Percentiles rank a stretch among this genome's conserved stretches.
Conservation (phyloP, 1,139 yeast genomes). For the Geotrichum candidum region DNA sequence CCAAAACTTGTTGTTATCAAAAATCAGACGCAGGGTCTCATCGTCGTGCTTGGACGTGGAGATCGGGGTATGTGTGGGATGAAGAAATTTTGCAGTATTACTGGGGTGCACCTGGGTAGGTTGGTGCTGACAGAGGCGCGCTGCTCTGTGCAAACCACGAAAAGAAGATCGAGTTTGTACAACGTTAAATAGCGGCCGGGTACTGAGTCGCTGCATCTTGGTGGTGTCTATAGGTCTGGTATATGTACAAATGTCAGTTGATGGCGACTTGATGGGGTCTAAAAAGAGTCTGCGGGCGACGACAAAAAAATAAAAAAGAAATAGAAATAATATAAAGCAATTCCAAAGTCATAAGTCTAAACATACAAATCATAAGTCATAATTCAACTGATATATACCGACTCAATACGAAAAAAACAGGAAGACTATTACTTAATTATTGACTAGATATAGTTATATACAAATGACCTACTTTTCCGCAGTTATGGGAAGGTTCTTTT, state of each 20-base stretch:
- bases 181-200: not conserved
- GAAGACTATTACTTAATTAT: not conserved
- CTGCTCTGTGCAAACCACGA: not conserved
- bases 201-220: not conserved
- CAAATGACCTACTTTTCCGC: not conserved
- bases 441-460: not conserved
- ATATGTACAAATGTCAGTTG: not conserved
- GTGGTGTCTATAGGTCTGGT: not conserved
- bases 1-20: constrained; percentile 17
- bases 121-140: not conserved
- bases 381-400: not conserved
- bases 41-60: constrained; percentile 6
- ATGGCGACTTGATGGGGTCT: not conserved
- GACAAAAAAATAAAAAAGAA: not conserved
- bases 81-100: not conserved
- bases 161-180: too few species aligned
- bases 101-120: not conserved
- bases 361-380: not conserved
- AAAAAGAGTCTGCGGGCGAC: not conserved
- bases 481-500: not conserved
- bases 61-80: not conserved
- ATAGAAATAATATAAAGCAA: not conserved
- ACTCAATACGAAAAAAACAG: not conserved
- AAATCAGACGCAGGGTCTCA: constrained; percentile 12
- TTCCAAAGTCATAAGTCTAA: not conserved